Conservation (phyloP, 208 protist genomes). For the Crithidia bombi region DNA sequence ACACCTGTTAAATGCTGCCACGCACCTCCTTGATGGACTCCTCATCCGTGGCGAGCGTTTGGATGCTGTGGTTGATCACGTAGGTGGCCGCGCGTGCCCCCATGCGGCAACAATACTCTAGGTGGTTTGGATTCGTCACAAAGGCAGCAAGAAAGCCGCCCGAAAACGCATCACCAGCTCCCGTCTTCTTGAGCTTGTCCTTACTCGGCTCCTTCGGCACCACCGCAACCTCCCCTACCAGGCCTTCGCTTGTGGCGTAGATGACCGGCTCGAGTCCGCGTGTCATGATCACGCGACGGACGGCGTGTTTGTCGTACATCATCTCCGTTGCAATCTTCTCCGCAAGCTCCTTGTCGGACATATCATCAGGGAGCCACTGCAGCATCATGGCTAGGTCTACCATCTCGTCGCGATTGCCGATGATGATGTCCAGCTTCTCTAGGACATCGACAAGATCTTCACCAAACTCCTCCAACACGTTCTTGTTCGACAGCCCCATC, state of each 20-base stretch:
- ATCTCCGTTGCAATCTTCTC: conserved; percentile 37
- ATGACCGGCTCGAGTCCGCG: conserved; percentile 81
- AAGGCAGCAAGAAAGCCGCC: conserved; percentile 90
- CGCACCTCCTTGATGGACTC: conserved; percentile 16
- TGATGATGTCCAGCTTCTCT: conserved; percentile 90
- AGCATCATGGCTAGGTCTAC: conserved; percentile 52
- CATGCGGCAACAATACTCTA: conserved; percentile 54
- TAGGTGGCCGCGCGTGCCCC: conserved; percentile 53
- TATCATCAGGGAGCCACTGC: conserved; percentile 48
- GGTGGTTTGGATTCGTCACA: conserved; percentile 33
- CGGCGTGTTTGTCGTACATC: conserved; percentile 37
- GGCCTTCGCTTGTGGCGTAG: conserved; percentile 49
- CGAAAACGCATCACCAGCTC: conserved; percentile 93
- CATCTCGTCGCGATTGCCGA: conserved; percentile 93
- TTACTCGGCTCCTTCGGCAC: conserved; percentile 53
- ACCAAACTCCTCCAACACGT: conserved; percentile 91
- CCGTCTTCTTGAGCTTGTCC: conserved; percentile 84
- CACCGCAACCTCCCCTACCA: conserved; percentile 39
- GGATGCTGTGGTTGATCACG: conserved; percentile 61
- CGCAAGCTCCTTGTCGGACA: conserved; percentile 28
- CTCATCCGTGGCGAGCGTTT: conserved; percentile 23
- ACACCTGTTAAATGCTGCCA: conserved; percentile 6
- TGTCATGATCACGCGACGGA: conserved; percentile 79
- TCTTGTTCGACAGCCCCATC: conserved; percentile 91
- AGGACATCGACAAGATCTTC: conserved; percentile 73